These are phyloP conservation scores for Obelidium mucronatum DNA, from an alignment of 192 early-diverging fungal genomes.

Conservation along the genomic window DNA sequence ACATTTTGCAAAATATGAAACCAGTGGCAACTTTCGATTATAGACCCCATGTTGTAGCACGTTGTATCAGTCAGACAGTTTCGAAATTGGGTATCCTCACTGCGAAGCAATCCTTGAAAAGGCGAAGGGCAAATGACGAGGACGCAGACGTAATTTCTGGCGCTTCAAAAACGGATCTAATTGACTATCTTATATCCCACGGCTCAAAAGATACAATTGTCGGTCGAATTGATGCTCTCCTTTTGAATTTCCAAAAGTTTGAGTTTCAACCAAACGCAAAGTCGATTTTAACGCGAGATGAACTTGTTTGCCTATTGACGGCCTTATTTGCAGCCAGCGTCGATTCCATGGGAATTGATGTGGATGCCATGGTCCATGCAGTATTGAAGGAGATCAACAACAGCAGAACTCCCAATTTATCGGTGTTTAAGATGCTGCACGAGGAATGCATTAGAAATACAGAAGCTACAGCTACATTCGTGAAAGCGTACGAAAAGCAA, in stretches of 20 bases:
- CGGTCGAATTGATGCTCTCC: conserved; percentile 5
- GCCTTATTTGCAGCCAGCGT: conserved; percentile 32
- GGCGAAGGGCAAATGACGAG: not conserved
- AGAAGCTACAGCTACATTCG: conserved; percentile 10
- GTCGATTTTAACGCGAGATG: conserved; percentile 6
- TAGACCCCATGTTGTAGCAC: conserved; percentile 3
- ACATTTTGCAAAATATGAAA: not conserved
- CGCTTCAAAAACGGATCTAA: not conserved
- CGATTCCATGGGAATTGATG: conserved; percentile 20
- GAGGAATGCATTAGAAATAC: conserved; percentile 1
- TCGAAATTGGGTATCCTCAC: conserved; percentile 19
- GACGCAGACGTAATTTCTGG: conserved; percentile 1
- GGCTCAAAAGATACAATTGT: conserved; percentile 10
- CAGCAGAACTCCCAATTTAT: not conserved
- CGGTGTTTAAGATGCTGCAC: not conserved
- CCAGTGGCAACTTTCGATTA: conserved; percentile 38
- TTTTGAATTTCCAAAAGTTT: conserved; percentile 30
- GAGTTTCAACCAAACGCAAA: not conserved
- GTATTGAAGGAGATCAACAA: conserved; percentile 17
- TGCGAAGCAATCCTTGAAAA: not conserved
- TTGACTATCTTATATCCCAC: conserved; percentile 10
- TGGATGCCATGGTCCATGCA: conserved; percentile 21
- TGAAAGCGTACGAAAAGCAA: not conserved
- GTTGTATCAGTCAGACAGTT: not conserved
- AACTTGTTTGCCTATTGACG: conserved; percentile 24